Evolutionary conservation across 805 yeast species (phyloP).

Genomic region (Wickerhamomyces subpelliculosus): DNA sequence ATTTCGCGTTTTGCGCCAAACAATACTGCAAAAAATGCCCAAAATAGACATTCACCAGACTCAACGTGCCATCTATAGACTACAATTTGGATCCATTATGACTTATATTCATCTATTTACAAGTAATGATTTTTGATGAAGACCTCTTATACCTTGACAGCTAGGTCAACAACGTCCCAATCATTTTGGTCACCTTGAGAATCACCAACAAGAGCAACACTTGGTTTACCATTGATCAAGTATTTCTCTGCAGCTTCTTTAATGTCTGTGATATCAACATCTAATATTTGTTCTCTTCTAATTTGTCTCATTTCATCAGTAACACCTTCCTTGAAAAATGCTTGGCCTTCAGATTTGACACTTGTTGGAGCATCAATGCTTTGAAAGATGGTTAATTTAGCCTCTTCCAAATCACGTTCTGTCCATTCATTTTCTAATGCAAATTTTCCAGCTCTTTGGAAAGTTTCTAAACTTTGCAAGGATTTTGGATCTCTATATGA

Average conservation of each 20-base stretch:
- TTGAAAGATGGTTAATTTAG: slow-evolving; percentile 88
- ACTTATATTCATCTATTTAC: not conserved
- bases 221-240: slow-evolving; percentile 27
- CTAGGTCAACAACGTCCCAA: slow-evolving; percentile 18
- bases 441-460: slow-evolving; percentile 44
- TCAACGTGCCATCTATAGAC: not conserved
- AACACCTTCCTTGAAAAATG: slow-evolving; percentile 59
- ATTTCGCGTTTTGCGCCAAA: not conserved
- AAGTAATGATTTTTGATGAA: not conserved
- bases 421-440: slow-evolving; percentile 47
- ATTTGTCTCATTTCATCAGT: slow-evolving; percentile 73
- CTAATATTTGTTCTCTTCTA: slow-evolving; percentile 69
- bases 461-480: slow-evolving; percentile 54
- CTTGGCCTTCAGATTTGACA: slow-evolving; percentile 70
- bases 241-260: slow-evolving; percentile 62
- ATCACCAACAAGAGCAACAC: slow-evolving; percentile 41
- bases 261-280: slow-evolving; percentile 57
- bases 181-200: slow-evolving; percentile 5
- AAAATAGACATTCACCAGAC: not conserved
- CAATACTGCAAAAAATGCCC: not conserved
- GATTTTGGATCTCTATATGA: slow-evolving; percentile 96
- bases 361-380: slow-evolving; percentile 85
- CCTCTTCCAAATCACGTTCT: slow-evolving; percentile 69
- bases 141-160: slow-evolving; percentile 1
- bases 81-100: not conserved